Evolutionary conservation across 164 flowering plant species (phyloP).

Genomic region (Nelumbo lutea): DNA sequence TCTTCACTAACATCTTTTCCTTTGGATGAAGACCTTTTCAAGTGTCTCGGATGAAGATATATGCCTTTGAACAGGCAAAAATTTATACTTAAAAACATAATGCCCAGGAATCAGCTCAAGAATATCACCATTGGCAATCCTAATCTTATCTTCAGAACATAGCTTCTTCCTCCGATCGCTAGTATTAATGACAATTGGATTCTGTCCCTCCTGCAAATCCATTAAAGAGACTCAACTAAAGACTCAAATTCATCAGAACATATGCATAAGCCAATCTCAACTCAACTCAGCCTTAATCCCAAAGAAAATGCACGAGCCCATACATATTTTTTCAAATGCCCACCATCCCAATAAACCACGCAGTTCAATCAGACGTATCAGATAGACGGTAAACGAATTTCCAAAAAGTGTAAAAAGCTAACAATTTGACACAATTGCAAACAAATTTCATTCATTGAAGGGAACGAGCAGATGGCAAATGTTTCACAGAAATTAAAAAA

Average conservation of each 20-base stretch:
- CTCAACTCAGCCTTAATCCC: too few relatives aligned
- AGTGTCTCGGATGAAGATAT: slow-evolving; percentile 9
- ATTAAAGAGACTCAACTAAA: neutral
- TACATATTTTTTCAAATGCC: too few relatives aligned
- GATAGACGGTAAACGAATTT: neutral
- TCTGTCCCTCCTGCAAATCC: slow-evolving; percentile 63
- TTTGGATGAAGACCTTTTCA: slow-evolving; percentile 21
- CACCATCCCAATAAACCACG: neutral
- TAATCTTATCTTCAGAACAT: slow-evolving; percentile 31
- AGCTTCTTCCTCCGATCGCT: slow-evolving; percentile 55
- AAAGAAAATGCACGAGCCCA: too few relatives aligned
- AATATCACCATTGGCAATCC: slow-evolving; percentile 50
- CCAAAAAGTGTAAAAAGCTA: neutral
- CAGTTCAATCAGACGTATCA: neutral
- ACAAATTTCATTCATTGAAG: neutral
- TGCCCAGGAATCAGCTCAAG: slow-evolving; percentile 90
- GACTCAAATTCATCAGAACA: too few relatives aligned
- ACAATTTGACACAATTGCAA: neutral
- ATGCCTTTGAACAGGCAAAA: slow-evolving; percentile 9
- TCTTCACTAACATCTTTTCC: slow-evolving; percentile 13
- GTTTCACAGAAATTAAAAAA: neutral
- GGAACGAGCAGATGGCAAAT: neutral
- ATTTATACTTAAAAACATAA: slow-evolving; percentile 52
- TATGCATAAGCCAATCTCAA: too few relatives aligned
- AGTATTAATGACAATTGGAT: slow-evolving; percentile 69